Evolutionary conservation across 2,329 filamentous ascomycete species (phyloP), one percentile per base, ranked within the genome.

Genomic region (Cercospora janseana): DNA sequence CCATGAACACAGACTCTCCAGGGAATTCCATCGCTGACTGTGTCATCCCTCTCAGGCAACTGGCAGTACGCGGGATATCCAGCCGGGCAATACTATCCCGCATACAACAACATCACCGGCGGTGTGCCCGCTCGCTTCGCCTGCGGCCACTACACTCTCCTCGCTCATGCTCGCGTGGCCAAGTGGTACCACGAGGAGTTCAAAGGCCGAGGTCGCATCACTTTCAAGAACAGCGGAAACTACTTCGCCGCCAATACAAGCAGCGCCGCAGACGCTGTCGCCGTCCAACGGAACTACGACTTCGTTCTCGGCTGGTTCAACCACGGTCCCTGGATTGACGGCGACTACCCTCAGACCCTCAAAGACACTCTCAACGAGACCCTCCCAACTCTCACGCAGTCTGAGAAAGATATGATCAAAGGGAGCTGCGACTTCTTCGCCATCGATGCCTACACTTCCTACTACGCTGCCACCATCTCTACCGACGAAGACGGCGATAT

Each of bases 171-270:
- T 4, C 56, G 63, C 32, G 65, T 73, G 35, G 73, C 70, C 32
- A 73, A 75, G 43, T 69, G 72, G 72, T 60, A 63, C 54, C 69
- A 75, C 35, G 64, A 73, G 12, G 72, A 72, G 51, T 76, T 64
- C 43, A 62, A 62, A 27, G 61, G 66, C 10, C 66, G 58, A 13
- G 68, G 69, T 12, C n/a, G 67, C 12, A 67, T 71, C 44, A 60
- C 61, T 1, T 63, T 71, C 55, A 72, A 72, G 54, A 65, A 63
- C 52, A 60, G 51, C 32, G 69, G 66, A 21, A 64, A 64, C 35
- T 69, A 70, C 56, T 69, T 68, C 42, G 64, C 68, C 48, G 68
- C 69, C 2, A 28, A 60, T 1, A 68, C 63, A 13, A 68, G 69
- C 49, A 69, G 64, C 21, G 69, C 66, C 1, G 66, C 46, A 12